Evolutionary conservation across 768 basidiomycete species (phyloP), one percentile per base, ranked within the genome.

Genomic region (Boletus rubroflammeus): DNA sequence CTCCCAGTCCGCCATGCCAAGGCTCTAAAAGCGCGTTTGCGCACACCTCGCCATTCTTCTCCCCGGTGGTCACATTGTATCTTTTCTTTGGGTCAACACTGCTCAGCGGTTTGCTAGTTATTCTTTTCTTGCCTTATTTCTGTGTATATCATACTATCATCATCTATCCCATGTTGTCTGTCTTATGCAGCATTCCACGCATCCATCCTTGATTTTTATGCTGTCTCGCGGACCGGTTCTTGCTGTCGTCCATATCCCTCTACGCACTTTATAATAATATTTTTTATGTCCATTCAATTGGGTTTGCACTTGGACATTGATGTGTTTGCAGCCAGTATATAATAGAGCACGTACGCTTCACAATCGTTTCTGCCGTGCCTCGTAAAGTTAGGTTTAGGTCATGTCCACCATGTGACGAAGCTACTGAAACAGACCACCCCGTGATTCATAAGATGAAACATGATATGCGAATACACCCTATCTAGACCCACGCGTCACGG

Each of bases 11-110:
- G 0, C 32, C 10, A 38, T 21, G 28, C 14, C 3, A 25, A 32
- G 32, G 44, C 1, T 26, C 10, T 11, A 61, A 65, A 66, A 63
- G 52, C 35, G 48, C 25, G 3, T 40, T 31, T 32, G 34, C 17
- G 53, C 53, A 31, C 40, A 29, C 25, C 17, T 8, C 14, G 9
- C 8, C 38, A 35, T 14, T 51, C 32, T 41, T 32, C 21, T 25
- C 4, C 26, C 2, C 14, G 51, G 54, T 40, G 35, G 19, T 36
- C 14, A 17, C 53, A 15, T 48, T 53, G 47, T 62, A 40, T 51
- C 17, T 50, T 53, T 45, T 47, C 28, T 42, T 8, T 48, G 44
- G 50, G 36, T 31, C 31, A 19, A 38, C 9, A 21, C 44, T 36
- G 48, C 15, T 15, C 10, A 15, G 17, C 21, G 38, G 17, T 5